Conservation (phyloP, 2,329 filamentous ascomycete species). For the Gremmenia infestans region DNA sequence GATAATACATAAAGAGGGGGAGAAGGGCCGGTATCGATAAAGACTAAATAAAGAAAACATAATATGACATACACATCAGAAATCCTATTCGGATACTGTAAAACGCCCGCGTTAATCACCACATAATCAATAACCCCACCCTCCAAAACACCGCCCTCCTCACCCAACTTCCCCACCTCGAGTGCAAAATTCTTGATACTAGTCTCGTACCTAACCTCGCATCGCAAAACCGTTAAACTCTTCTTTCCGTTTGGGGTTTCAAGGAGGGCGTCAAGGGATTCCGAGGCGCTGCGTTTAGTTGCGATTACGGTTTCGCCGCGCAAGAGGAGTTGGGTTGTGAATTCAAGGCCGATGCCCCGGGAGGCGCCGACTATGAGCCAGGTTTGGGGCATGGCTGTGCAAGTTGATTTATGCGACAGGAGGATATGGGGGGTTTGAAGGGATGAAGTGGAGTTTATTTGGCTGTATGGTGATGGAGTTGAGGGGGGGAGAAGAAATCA, state of each 20-base stretch:
- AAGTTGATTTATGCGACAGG: too few relatives aligned
- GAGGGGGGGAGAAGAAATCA: too few relatives aligned
- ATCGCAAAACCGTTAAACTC: slow-evolving; percentile 32
- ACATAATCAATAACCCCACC: slow-evolving; percentile 39
- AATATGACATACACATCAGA: slow-evolving; percentile 34
- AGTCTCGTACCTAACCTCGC: slow-evolving; percentile 47
- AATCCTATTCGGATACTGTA: slow-evolving; percentile 46
- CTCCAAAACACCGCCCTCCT: slow-evolving; percentile 15
- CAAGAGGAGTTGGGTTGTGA: slow-evolving; percentile 37
- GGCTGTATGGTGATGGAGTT: too few relatives aligned
- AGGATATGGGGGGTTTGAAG: too few relatives aligned
- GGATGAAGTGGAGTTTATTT: too few relatives aligned
- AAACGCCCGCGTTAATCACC: slow-evolving; percentile 52
- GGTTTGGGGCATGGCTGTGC: slow-evolving; percentile 20
- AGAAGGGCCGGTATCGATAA: too few relatives aligned
- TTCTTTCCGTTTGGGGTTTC: slow-evolving; percentile 35
- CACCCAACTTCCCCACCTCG: slow-evolving; percentile 11
- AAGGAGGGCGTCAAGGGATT: slow-evolving; percentile 34
- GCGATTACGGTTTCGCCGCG: slow-evolving; percentile 41
- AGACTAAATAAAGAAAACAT: too few relatives aligned
- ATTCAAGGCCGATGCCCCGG: slow-evolving; percentile 41
- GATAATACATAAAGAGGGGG: neutral
- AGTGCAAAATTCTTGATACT: slow-evolving; percentile 39
- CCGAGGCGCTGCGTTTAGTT: slow-evolving; percentile 38
- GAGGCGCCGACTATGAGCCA: slow-evolving; percentile 44